Conservation (phyloP, 495 filamentous ascomycete genomes). For the Hapsidospora chrysogenum region DNA sequence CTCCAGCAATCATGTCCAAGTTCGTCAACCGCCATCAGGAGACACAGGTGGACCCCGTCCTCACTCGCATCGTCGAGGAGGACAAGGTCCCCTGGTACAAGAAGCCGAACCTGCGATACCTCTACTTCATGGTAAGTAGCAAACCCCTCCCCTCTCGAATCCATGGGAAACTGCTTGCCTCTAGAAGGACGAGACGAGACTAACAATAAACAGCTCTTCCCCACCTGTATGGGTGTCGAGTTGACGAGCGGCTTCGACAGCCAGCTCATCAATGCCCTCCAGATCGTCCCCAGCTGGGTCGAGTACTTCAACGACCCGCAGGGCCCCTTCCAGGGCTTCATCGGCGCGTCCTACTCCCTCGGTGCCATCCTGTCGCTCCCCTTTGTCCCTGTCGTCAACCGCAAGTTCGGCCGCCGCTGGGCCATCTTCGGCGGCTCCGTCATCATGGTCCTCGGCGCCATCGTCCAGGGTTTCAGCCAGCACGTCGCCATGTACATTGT, state of each 20-base stretch:
- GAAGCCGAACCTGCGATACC: constrained; percentile 41
- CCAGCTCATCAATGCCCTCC: constrained; percentile 53
- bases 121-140: constrained; percentile 51
- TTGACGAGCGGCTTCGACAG: constrained; percentile 59
- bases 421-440: constrained; percentile 44
- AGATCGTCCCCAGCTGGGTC: constrained; percentile 40
- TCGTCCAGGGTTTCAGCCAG: constrained; percentile 35
- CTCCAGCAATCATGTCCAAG: neutral
- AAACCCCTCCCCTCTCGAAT: too few relatives aligned
- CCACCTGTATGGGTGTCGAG: constrained; percentile 51
- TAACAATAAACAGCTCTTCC: too few relatives aligned
- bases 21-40: neutral
- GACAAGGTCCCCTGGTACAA: constrained; percentile 41
- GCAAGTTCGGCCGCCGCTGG: constrained; percentile 41
- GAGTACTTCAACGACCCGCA: constrained; percentile 22
- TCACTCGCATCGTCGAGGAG: constrained; percentile 27
- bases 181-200: too few relatives aligned
- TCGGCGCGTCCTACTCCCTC: constrained; percentile 31
- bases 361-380: constrained; percentile 41
- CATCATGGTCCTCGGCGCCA: constrained; percentile 46
- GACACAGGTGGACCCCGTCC: constrained; percentile 12
- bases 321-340: constrained; percentile 24
- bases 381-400: constrained; percentile 37
- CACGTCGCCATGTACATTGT: constrained; percentile 31
- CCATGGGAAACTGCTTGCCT: too few relatives aligned